phyloP scores from a whole-genome alignment of 805 yeast genomes.

The Candida schatavii region DNA sequence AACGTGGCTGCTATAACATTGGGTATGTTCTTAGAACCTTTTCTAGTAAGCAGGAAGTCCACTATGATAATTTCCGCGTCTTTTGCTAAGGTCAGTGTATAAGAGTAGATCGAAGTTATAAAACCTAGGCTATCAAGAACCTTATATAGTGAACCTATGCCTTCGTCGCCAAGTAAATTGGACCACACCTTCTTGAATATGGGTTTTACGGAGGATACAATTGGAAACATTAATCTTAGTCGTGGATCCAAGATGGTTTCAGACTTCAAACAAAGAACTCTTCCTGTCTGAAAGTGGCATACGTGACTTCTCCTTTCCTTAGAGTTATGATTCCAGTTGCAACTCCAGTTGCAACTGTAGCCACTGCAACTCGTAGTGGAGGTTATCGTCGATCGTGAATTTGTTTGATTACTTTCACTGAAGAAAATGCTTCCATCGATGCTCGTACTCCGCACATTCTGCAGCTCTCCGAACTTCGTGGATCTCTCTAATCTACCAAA shows the following conservation, averaged over 20 bases:
- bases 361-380: background rate
- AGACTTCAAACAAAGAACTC: background rate
- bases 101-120: slow-evolving; percentile 41
- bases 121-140: slow-evolving; percentile 28
- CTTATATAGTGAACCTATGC: slow-evolving; percentile 46
- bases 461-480: background rate
- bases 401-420: slow-evolving; percentile 6
- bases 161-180: slow-evolving; percentile 63
- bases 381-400: background rate
- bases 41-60: slow-evolving; percentile 33
- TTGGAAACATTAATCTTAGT: slow-evolving; percentile 49
- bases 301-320: background rate
- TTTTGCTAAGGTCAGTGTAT: slow-evolving; percentile 33
- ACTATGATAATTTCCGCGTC: slow-evolving; percentile 43
- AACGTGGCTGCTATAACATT: slow-evolving; percentile 34
- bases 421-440: background rate
- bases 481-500: slow-evolving; percentile 35
- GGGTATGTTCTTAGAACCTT: slow-evolving; percentile 40
- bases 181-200: slow-evolving; percentile 48
- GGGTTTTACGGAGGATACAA: slow-evolving; percentile 9
- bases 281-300: background rate
- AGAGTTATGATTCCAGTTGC: too few species aligned
- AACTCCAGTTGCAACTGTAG: too few species aligned
- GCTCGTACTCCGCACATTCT: background rate
- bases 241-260: slow-evolving; percentile 4